These are phyloP conservation scores for Bruguiera parviflora DNA, from an alignment of 345 rosid genomes.

Conservation along the genomic window DNA sequence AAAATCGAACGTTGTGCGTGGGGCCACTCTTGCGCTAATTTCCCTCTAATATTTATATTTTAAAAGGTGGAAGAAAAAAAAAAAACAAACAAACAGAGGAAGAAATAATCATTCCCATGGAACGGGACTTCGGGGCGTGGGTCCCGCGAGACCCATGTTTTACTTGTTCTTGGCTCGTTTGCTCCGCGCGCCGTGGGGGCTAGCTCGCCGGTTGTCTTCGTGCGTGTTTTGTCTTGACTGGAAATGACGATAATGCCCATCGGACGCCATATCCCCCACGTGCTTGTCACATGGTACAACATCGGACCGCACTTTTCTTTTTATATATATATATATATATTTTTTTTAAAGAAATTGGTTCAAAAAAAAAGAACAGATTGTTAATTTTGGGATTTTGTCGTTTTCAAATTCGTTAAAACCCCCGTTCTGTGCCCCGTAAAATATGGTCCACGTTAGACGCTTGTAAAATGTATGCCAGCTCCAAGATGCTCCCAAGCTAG, in stretches of 20 bases:
- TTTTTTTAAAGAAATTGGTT: too few species aligned
- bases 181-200: background rate
- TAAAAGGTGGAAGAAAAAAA: background rate
- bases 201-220: background rate
- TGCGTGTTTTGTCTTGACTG: background rate
- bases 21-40: slow-evolving; percentile 29
- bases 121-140: too few species aligned
- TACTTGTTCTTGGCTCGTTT: background rate
- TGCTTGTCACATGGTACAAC: too few species aligned
- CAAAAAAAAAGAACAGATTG: too few species aligned
- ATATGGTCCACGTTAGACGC: slow-evolving; percentile 6
- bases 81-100: background rate
- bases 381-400: too few species aligned
- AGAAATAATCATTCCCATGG: background rate
- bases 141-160: slow-evolving; percentile 12
- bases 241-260: background rate
- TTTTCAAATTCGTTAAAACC: too few species aligned
- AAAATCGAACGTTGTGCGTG: slow-evolving; percentile 50
- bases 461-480: background rate
- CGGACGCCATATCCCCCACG: background rate
- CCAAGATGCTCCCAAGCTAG: too few species aligned
- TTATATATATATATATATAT: too few species aligned
- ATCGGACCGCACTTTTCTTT: too few species aligned
- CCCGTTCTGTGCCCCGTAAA: background rate
- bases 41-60: slow-evolving; percentile 18